Evolutionary conservation across 2,329 filamentous ascomycete species (phyloP).

Genomic region (Trichophyton verrucosum): DNA sequence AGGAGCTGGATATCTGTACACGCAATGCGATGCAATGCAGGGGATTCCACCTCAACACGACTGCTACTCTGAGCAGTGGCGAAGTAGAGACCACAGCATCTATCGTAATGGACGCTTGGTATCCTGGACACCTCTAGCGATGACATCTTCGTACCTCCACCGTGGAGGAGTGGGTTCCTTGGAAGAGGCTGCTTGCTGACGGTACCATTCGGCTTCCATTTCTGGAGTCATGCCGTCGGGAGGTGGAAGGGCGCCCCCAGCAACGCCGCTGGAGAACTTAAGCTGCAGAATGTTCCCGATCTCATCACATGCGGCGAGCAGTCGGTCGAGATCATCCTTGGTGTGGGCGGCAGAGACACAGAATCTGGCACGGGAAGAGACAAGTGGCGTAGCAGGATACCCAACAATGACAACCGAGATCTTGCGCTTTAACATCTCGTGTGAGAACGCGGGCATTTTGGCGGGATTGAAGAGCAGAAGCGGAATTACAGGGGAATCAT

Average conservation of each 20-base stretch:
- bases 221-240: slow-evolving; percentile 59
- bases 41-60: not conserved
- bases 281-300: slow-evolving; percentile 84
- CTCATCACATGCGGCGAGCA: slow-evolving; percentile 82
- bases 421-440: slow-evolving; percentile 96
- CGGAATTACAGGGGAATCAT: slow-evolving; percentile 94
- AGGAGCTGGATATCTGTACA: not conserved
- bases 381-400: slow-evolving; percentile 89
- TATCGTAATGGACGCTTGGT: slow-evolving; percentile 60
- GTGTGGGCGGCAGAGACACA: slow-evolving; percentile 93
- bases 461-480: slow-evolving; percentile 94
- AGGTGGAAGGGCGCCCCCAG: slow-evolving; percentile 69
- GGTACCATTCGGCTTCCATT: slow-evolving; percentile 55
- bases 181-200: slow-evolving; percentile 40
- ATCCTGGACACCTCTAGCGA: slow-evolving; percentile 62
- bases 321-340: slow-evolving; percentile 90
- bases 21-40: slow-evolving; percentile 2
- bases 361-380: slow-evolving; percentile 88
- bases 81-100: not conserved
- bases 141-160: slow-evolving; percentile 65
- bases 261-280: slow-evolving; percentile 93
- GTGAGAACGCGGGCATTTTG: slow-evolving; percentile 96
- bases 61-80: not conserved
- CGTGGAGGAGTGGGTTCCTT: slow-evolving; percentile 52
- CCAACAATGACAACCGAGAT: slow-evolving; percentile 96